These are phyloP conservation scores for Silene noctiflora DNA, from an alignment of 179 eudicot species.

Conservation along the genomic window DNA sequence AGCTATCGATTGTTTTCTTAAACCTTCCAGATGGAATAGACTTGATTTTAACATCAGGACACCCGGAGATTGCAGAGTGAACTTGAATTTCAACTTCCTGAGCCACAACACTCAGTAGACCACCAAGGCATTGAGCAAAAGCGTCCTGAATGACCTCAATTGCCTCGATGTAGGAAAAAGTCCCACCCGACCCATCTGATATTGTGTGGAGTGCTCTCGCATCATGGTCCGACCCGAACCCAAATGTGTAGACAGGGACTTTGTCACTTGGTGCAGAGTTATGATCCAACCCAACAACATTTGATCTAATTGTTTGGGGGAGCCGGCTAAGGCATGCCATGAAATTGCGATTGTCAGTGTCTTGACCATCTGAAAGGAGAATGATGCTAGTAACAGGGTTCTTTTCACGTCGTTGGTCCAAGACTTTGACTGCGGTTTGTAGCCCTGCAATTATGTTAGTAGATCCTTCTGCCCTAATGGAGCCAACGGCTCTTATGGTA, in stretches of 20 bases:
- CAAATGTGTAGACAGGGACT: conserved; percentile 39
- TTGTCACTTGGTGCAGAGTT: conserved; percentile 3
- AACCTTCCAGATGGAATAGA: conserved; percentile 47
- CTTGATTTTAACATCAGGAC: conserved; percentile 29
- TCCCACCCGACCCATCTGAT: conserved; percentile 53
- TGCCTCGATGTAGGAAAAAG: conserved; percentile 51
- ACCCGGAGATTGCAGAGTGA: conserved; percentile 22
- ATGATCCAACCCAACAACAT: too few species aligned
- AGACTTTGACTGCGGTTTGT: conserved; percentile 37
- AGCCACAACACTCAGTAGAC: conserved; percentile 52
- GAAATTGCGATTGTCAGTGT: conserved; percentile 14
- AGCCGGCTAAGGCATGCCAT: not conserved
- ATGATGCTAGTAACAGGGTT: conserved; percentile 59
- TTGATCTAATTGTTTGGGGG: not conserved
- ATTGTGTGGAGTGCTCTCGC: conserved; percentile 44
- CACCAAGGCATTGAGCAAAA: conserved; percentile 62
- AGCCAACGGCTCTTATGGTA: conserved; percentile 32
- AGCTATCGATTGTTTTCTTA: conserved; percentile 20
- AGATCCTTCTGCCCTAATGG: conserved; percentile 28
- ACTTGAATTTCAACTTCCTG: conserved; percentile 40
- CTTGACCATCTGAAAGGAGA: conserved; percentile 53
- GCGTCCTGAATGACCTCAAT: conserved; percentile 48
- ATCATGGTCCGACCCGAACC: conserved; percentile 55
- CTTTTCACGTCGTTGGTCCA: conserved; percentile 39
- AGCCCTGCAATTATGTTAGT: conserved; percentile 50